A percentile compares a stretch with the other conserved stretches of the same genome.
These are phyloP conservation scores for Suhomyces bolitotheri DNA, from an alignment of 1,139 yeast genomes.

Conservation along the genomic window DNA sequence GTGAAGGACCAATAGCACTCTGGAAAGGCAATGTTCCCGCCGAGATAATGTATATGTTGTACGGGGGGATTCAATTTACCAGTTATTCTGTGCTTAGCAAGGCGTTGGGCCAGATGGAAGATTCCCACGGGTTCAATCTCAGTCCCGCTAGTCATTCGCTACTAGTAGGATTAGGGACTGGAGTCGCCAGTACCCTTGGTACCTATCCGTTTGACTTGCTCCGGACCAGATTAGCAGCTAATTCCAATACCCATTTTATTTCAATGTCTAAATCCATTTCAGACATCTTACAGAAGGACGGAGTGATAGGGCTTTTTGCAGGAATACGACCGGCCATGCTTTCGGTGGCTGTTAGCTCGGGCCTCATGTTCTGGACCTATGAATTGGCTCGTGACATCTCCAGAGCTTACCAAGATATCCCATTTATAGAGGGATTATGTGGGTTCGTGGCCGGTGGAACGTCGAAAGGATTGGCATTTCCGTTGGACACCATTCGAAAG, in stretches of 20 bases:
- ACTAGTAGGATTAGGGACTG: slow-evolving; percentile 75
- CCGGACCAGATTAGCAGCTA: slow-evolving; percentile 79
- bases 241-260: slow-evolving; percentile 41
- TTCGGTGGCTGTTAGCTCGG: slow-evolving; percentile 66
- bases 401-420: slow-evolving; percentile 28
- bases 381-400: slow-evolving; percentile 45
- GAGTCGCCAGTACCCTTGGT: slow-evolving; percentile 64
- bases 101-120: slow-evolving; percentile 34
- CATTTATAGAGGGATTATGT: slow-evolving; percentile 61
- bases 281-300: slow-evolving; percentile 49
- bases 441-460: slow-evolving; percentile 77
- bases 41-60: slow-evolving; percentile 75
- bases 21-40: slow-evolving; percentile 99
- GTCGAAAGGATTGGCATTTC: slow-evolving; percentile 76
- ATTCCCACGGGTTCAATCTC: slow-evolving; percentile 23
- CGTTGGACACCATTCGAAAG: slow-evolving; percentile 80
- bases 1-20: slow-evolving; percentile 51
- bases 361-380: slow-evolving; percentile 69
- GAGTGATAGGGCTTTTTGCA: slow-evolving; percentile 57
- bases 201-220: slow-evolving; percentile 90
- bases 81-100: slow-evolving; percentile 60
- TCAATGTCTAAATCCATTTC: slow-evolving; percentile 47
- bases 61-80: slow-evolving; percentile 85
- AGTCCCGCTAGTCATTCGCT: slow-evolving; percentile 50
- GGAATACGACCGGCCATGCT: slow-evolving; percentile 66